Evolutionary conservation across 495 filamentous ascomycete species (phyloP), one percentile per base, ranked within the genome.

Genomic region (Amniculicola lignicola): DNA sequence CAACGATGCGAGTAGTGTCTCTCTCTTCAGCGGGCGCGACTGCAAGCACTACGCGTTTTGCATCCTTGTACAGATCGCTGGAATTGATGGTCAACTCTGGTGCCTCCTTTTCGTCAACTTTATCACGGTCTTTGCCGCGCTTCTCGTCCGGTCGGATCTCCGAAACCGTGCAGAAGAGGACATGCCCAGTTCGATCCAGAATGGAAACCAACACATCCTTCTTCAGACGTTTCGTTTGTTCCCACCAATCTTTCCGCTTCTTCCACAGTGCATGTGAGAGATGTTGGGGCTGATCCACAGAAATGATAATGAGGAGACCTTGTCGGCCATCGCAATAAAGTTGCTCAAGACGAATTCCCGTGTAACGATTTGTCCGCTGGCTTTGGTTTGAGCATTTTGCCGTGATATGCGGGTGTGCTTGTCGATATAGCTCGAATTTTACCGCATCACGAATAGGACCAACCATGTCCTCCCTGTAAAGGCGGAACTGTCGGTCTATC

Each of bases 401-500:
- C n/a, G n/a, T 42, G 11, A 31, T 23, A 6, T 2, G 12, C 5
- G 43, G 41, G 42, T 41, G 12, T 1, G 16, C 31, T 6, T 28
- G 46, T 7, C 37, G 22, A 7, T 23, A 28, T 19, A 54, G 12
- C 36, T 53, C 49, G 7, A 22, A n/a, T 15, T 31, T n/a, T 4
- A 85, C 74, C 4, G 77, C 76, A 61, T 87, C 82, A 37, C 80
- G 69, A 2, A 88, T 71, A 57, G 80, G 79, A 3, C 84, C 83
- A 1, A 84, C 66, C 0, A 77, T 83, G 63, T 88, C 83, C 67
- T 86, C 82, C 11, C 84, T 73, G 5, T 87, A 68, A 3, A 89
- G 74, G 15, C 86, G 75, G 52, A 90, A 89, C 57, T 90, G 82
- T 46, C 81, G 71, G 61, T 91, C 86, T 0, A 91, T 66, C 0